phyloP scores from a whole-genome alignment of 1,284 basidiomycete genomes.

The Megacollybia platyphylla region DNA sequence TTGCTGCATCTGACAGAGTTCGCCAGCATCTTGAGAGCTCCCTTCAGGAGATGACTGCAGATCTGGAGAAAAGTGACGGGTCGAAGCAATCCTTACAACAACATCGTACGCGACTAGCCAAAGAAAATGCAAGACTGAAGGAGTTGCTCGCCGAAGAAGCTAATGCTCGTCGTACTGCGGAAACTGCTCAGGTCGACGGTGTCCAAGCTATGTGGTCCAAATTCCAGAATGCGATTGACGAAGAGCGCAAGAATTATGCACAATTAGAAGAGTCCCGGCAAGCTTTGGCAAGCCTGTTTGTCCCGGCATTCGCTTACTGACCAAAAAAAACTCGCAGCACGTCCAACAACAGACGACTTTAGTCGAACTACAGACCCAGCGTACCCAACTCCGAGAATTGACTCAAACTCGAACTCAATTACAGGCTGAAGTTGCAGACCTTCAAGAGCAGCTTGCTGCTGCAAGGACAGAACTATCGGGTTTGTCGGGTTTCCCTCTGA shows the following conservation, averaged over 20 bases:
- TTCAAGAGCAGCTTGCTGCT: constrained; percentile 44
- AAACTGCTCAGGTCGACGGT: constrained; percentile 50
- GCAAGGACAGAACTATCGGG: constrained; percentile 50
- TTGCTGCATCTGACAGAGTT: constrained; percentile 56
- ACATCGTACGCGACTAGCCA: constrained; percentile 40
- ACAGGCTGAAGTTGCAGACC: constrained; percentile 39
- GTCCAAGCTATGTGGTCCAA: constrained; percentile 59
- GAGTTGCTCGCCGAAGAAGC: constrained; percentile 54
- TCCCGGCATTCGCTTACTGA: not conserved
- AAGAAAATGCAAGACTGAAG: constrained; percentile 44
- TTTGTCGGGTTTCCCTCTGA: constrained; percentile 16
- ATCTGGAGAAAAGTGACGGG: constrained; percentile 52
- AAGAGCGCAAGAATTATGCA: constrained; percentile 49
- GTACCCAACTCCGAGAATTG: constrained; percentile 48
- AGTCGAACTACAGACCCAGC: constrained; percentile 50
- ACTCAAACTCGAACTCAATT: constrained; percentile 42
- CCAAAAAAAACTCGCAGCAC: constrained; percentile 23
- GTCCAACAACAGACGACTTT: constrained; percentile 57
- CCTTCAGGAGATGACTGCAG: constrained; percentile 48
- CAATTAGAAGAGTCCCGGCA: constrained; percentile 63
- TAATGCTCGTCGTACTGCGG: constrained; percentile 45
- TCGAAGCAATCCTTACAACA: constrained; percentile 52
- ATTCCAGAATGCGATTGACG: constrained; percentile 48
- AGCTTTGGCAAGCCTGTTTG: constrained; percentile 37
- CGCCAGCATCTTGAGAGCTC: constrained; percentile 54